Evolutionary conservation across 2,329 filamentous ascomycete genomes (phyloP).

Genomic region (Paraconiothyrium brasiliense): DNA sequence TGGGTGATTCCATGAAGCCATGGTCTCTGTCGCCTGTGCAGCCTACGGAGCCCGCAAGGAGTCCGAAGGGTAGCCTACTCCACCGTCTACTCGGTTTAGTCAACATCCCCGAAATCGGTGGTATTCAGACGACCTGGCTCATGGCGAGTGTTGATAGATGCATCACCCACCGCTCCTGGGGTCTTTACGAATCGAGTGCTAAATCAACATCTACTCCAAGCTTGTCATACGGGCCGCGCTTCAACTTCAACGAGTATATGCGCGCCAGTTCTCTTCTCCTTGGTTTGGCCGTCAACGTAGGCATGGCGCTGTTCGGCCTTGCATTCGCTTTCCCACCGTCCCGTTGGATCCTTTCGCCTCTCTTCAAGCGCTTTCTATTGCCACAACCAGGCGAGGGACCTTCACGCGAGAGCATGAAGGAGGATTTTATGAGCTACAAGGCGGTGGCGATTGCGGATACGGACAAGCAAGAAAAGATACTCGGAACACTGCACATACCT

Average conservation of each 20-base stretch:
- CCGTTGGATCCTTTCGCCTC: constrained; percentile 52
- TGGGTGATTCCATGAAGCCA: constrained; percentile 59
- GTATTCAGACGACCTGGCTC: constrained; percentile 64
- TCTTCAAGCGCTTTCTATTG: constrained; percentile 42
- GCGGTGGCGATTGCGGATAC: constrained; percentile 68
- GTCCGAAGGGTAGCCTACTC: constrained; percentile 48
- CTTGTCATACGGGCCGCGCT: constrained; percentile 62
- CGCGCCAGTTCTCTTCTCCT: constrained; percentile 59
- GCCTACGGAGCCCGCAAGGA: constrained; percentile 46
- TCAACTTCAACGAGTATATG: constrained; percentile 67
- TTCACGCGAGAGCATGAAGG: constrained; percentile 61
- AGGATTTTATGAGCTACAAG: constrained; percentile 70
- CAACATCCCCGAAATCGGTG: constrained; percentile 66
- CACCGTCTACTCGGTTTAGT: constrained; percentile 62
- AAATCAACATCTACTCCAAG: constrained; percentile 53
- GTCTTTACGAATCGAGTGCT: constrained; percentile 54
- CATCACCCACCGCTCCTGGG: constrained; percentile 69
- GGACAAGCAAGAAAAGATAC: constrained; percentile 61
- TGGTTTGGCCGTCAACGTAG: constrained; percentile 61
- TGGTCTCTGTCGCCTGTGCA: constrained; percentile 61
- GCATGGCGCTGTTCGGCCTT: constrained; percentile 55
- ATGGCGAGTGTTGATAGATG: constrained; percentile 63
- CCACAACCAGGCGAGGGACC: constrained; percentile 44
- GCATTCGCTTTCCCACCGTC: constrained; percentile 62
- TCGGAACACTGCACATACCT: constrained; percentile 63